These are phyloP conservation scores for Petasospora rhodanensis DNA, from an alignment of 1,139 yeast species.

Conservation along the genomic window DNA sequence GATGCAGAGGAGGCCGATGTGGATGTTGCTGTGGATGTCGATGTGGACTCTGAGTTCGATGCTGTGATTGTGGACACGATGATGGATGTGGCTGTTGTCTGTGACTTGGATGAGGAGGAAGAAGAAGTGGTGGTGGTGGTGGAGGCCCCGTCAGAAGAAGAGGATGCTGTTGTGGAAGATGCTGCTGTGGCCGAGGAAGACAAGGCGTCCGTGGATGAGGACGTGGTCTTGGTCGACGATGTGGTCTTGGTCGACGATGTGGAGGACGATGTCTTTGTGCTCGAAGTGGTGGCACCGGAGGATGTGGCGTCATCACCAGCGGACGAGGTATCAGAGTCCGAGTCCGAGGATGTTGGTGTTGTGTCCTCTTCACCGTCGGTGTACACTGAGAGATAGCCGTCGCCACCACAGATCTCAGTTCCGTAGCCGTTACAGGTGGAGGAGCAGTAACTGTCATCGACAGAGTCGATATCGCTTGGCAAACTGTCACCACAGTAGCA, in stretches of 20 bases:
- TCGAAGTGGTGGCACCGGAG: too few relatives aligned
- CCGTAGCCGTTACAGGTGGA: constrained; percentile 54
- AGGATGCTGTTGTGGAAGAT: constrained; percentile 14
- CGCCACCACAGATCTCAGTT: constrained; percentile 61
- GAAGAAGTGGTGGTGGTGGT: constrained; percentile 5
- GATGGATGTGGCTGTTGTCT: too few relatives aligned
- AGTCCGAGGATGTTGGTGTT: constrained; percentile 7
- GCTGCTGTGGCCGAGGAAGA: constrained; percentile 16
- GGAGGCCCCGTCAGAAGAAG: too few relatives aligned
- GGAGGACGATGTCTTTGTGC: constrained; percentile 1
- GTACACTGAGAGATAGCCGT: constrained; percentile 45
- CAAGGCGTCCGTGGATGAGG: constrained; percentile 24
- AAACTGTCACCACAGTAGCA: constrained; percentile 58
- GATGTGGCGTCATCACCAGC: too few relatives aligned
- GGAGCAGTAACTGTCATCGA: constrained; percentile 42
- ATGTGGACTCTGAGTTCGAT: constrained; percentile 7
- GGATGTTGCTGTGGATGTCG: constrained; percentile 23
- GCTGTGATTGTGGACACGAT: too few relatives aligned
- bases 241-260: constrained; percentile 2
- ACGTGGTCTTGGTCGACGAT: constrained; percentile 21
- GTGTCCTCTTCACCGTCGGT: constrained; percentile 28
- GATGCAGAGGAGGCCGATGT: constrained; percentile 12
- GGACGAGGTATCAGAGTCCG: constrained; percentile 1
- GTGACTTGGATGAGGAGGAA: constrained; percentile 4
- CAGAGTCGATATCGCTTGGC: constrained; percentile 26